These are phyloP conservation scores for Umbilicaria muhlenbergii DNA, from an alignment of 495 filamentous ascomycete genomes.

Conservation along the genomic window DNA sequence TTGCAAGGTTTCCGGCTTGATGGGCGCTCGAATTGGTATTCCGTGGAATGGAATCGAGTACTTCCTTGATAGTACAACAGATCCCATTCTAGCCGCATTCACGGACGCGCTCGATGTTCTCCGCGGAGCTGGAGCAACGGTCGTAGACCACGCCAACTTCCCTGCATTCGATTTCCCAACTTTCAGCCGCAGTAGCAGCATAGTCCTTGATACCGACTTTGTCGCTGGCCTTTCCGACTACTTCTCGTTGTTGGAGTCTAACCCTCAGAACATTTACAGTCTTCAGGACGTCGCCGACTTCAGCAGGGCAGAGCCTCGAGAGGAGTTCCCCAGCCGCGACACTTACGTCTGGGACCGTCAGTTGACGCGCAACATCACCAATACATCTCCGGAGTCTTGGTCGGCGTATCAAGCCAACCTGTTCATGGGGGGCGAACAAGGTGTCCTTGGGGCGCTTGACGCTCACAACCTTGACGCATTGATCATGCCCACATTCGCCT, in stretches of 20 bases:
- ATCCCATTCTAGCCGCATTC: conserved; percentile 19
- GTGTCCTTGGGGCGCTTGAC: conserved; percentile 21
- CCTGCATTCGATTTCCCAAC: conserved; percentile 9
- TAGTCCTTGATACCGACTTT: conserved; percentile 22
- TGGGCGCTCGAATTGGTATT: conserved; percentile 27
- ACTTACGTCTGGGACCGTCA: conserved; percentile 21
- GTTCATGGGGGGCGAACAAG: conserved; percentile 15
- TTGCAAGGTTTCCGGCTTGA: conserved; percentile 16
- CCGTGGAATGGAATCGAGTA: conserved; percentile 23
- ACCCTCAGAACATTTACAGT: conserved; percentile 23
- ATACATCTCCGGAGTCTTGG: conserved; percentile 15
- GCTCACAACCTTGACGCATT: conserved; percentile 24
- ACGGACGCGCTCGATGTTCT: conserved; percentile 18
- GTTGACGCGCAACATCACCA: conserved; percentile 13
- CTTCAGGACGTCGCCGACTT: conserved; percentile 18
- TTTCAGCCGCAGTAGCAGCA: conserved; percentile 6
- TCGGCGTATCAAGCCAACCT: conserved; percentile 15
- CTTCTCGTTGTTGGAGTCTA: conserved; percentile 17
- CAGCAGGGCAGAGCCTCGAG: conserved; percentile 15
- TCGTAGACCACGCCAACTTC: conserved; percentile 23
- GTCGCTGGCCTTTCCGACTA: conserved; percentile 19
- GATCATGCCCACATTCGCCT: conserved; percentile 21
- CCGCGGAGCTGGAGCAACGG: conserved; percentile 21
- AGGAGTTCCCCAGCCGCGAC: conserved; percentile 21
- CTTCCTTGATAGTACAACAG: conserved; percentile 3